These are phyloP conservation scores for Neurospora sp. DNA, from an alignment of 495 filamentous ascomycete genomes.

Conservation along the genomic window DNA sequence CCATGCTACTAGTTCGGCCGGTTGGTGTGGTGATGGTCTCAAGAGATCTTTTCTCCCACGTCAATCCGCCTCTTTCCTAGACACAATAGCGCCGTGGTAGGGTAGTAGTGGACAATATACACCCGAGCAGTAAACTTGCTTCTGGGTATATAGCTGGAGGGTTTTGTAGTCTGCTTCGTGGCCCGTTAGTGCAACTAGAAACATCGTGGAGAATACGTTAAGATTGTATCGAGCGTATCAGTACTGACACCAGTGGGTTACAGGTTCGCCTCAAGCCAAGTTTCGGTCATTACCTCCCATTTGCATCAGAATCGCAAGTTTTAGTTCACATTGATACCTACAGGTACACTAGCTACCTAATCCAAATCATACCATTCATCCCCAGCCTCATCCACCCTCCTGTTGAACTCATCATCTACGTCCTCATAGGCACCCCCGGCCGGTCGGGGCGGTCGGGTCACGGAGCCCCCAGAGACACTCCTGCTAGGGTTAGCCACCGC, in stretches of 20 bases:
- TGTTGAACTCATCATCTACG: neutral
- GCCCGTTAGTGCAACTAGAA: neutral
- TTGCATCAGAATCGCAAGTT: too few relatives aligned
- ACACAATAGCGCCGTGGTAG: neutral
- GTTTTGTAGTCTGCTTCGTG: neutral
- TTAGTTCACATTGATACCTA: neutral
- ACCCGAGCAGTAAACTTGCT: neutral
- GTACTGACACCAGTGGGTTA: too few relatives aligned
- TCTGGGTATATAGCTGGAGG: neutral
- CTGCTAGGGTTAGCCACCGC: neutral
- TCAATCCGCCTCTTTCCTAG: neutral
- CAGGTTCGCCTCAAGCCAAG: too few relatives aligned
- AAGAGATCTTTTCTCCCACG: neutral
- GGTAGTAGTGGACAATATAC: neutral
- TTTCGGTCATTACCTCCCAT: too few relatives aligned
- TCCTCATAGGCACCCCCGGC: neutral
- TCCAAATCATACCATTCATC: neutral
- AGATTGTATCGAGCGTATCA: too few relatives aligned
- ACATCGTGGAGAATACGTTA: too few relatives aligned
- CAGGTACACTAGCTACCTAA: neutral
- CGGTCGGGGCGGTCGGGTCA: neutral
- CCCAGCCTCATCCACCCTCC: neutral
- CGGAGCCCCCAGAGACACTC: neutral
- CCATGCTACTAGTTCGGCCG: neutral
- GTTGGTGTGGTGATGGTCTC: neutral